phyloP scores from a whole-genome alignment of 768 basidiomycete genomes.

The Agaricus sinodeliciosus region DNA sequence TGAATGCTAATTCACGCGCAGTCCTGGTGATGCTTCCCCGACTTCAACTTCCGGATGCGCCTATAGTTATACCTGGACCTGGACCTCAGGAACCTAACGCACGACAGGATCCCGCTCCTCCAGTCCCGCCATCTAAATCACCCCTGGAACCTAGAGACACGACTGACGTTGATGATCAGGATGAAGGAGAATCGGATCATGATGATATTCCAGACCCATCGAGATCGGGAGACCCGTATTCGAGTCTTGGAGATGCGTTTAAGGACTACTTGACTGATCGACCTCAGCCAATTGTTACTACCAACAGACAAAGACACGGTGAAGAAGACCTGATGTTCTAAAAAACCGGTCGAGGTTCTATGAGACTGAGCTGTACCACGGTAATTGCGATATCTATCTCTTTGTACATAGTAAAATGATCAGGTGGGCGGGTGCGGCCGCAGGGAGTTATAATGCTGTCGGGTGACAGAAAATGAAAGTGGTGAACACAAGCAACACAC shows the following conservation, averaged over 20 bases:
- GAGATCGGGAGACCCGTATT: conserved; percentile 65
- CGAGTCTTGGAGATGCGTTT: conserved; percentile 72
- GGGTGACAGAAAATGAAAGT: conserved; percentile 7
- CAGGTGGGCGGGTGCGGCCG: conserved; percentile 39
- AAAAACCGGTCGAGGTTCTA: not conserved
- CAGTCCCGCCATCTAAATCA: conserved; percentile 9
- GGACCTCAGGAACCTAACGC: conserved; percentile 48
- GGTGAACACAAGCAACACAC: not conserved
- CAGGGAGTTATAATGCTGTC: conserved; percentile 85
- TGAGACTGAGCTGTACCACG: conserved; percentile 5
- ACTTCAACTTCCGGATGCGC: conserved; percentile 36
- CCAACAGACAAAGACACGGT: conserved; percentile 33
- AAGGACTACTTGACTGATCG: conserved; percentile 67
- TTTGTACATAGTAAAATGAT: conserved; percentile 7
- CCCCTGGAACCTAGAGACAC: conserved; percentile 20
- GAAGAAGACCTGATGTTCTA: conserved; percentile 68
- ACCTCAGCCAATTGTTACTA: conserved; percentile 55
- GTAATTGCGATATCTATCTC: not conserved
- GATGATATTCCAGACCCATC: conserved; percentile 23
- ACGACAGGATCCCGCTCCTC: conserved; percentile 18
- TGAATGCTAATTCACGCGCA: conserved; percentile 75
- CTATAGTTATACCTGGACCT: conserved; percentile 53
- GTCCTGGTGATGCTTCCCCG: conserved; percentile 60
- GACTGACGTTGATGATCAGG: conserved; percentile 24
- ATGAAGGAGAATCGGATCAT: conserved; percentile 20